phyloP scores from a whole-genome alignment of 2,329 filamentous ascomycete species.

The Xylariales sp. region DNA sequence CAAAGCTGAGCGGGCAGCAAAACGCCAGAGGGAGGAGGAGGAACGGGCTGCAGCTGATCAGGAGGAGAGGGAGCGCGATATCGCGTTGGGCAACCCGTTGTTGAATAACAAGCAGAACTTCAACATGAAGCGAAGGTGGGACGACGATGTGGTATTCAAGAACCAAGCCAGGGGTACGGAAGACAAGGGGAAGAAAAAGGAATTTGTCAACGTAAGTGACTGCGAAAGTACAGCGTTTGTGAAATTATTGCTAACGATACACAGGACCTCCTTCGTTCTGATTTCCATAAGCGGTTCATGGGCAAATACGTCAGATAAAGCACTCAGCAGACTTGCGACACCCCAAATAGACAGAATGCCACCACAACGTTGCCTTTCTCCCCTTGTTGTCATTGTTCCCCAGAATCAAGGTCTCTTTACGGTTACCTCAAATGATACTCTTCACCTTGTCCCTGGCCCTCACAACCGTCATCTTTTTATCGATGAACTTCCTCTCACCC shows the following conservation, averaged over 20 bases:
- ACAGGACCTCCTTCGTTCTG: conserved; percentile 81
- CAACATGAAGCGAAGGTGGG: conserved; percentile 85
- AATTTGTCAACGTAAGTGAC: conserved; percentile 84
- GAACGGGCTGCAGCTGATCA: conserved; percentile 77
- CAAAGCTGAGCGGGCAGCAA: conserved; percentile 76
- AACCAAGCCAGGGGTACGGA: conserved; percentile 96
- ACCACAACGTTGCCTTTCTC: too few species aligned
- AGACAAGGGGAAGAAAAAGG: conserved; percentile 80
- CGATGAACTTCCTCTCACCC: conserved; percentile 26
- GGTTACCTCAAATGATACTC: not conserved
- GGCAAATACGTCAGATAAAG: conserved; percentile 55
- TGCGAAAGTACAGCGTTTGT: too few species aligned
- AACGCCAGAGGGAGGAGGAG: conserved; percentile 76
- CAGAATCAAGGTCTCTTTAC: not conserved
- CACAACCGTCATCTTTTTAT: conserved; percentile 22
- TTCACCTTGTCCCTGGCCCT: conserved; percentile 17
- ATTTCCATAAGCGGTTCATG: conserved; percentile 99
- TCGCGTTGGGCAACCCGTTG: conserved; percentile 87
- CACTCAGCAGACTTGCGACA: too few species aligned
- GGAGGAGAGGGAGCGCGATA: conserved; percentile 79
- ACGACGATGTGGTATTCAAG: conserved; percentile 98
- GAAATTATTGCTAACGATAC: conserved; percentile 6
- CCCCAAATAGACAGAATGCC: too few species aligned
- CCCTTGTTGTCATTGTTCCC: not conserved
- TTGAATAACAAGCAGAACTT: conserved; percentile 87